Evolutionary conservation across 140 eudicot species (phyloP).

Genomic region (Anethum foeniculum): DNA sequence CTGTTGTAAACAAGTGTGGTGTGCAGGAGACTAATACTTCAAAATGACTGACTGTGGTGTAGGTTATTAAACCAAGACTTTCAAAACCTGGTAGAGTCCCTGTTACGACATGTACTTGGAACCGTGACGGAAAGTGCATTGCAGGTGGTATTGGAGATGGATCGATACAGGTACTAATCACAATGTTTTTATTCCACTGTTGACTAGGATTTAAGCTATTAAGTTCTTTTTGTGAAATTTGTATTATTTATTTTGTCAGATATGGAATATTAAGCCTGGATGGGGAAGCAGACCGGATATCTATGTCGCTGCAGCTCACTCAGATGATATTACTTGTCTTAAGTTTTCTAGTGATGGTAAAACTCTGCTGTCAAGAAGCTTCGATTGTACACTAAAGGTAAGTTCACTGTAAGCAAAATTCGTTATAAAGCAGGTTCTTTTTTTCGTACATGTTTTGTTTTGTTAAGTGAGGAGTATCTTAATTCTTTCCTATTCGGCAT

Average conservation of each 20-base stretch:
- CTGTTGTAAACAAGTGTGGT: background rate
- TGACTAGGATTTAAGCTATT: background rate
- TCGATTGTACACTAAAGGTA: constrained; percentile 88
- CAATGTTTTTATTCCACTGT: background rate
- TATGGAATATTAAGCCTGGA: constrained; percentile 90
- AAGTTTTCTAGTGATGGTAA: constrained; percentile 90
- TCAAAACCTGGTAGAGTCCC: constrained; percentile 95
- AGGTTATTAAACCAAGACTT: constrained; percentile 97
- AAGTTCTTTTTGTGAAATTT: background rate
- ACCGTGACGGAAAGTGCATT: constrained; percentile 86
- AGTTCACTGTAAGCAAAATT: background rate
- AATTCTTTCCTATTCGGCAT: background rate
- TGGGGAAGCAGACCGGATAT: constrained; percentile 98
- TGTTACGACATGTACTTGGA: constrained; percentile 93
- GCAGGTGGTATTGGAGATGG: constrained; percentile 97
- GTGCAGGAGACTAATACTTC: constrained; percentile 4
- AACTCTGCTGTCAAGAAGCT: constrained; percentile 76
- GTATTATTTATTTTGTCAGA: constrained; percentile 29
- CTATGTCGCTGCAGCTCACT: constrained; percentile 51
- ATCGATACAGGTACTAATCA: constrained; percentile 70
- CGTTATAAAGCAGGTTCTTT: background rate
- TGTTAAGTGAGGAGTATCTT: background rate
- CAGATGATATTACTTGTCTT: constrained; percentile 84
- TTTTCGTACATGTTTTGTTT: background rate
- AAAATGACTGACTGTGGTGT: background rate